Conservation (phyloP, 2,329 filamentous ascomycete genomes). For the Emmonsia crescens region DNA sequence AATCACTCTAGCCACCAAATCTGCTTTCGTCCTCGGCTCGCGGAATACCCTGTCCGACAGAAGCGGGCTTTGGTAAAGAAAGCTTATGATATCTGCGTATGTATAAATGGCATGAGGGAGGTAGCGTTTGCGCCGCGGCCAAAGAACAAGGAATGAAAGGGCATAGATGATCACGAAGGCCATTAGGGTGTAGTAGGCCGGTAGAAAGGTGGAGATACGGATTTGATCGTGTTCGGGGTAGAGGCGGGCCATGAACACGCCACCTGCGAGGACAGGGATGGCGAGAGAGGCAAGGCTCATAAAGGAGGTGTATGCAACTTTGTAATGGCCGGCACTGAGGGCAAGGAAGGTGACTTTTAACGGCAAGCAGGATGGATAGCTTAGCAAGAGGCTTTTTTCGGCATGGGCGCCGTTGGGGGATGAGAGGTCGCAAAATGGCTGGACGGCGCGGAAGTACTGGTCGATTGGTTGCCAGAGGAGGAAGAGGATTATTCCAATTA, state of each 20-base stretch:
- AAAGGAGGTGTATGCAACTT: constrained; percentile 46
- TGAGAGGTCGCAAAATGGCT: constrained; percentile 47
- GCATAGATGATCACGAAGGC: constrained; percentile 61
- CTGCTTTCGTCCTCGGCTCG: constrained; percentile 53
- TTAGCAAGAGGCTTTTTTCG: constrained; percentile 45
- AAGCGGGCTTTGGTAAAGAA: constrained; percentile 62
- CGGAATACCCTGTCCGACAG: constrained; percentile 63
- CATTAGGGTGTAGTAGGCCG: constrained; percentile 63
- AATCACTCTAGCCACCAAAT: constrained; percentile 60
- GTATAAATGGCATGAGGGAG: constrained; percentile 64
- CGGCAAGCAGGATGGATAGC: constrained; percentile 46
- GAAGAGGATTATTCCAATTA: constrained; percentile 50
- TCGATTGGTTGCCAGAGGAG: constrained; percentile 51
- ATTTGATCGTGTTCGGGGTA: constrained; percentile 37
- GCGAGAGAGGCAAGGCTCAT: constrained; percentile 42
- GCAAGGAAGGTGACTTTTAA: constrained; percentile 44
- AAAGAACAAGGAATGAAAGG: constrained; percentile 49
- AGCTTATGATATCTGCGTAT: constrained; percentile 66
- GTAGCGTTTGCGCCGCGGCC: constrained; percentile 50
- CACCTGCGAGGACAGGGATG: constrained; percentile 49
- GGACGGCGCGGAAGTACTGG: constrained; percentile 48
- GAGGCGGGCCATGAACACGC: constrained; percentile 53
- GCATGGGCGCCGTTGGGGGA: constrained; percentile 42
- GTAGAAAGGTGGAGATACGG: constrained; percentile 59
- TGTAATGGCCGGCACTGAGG: constrained; percentile 45